These are phyloP conservation scores for Kodamaea fungicola DNA, from an alignment of 1,139 yeast species.

Conservation along the genomic window DNA sequence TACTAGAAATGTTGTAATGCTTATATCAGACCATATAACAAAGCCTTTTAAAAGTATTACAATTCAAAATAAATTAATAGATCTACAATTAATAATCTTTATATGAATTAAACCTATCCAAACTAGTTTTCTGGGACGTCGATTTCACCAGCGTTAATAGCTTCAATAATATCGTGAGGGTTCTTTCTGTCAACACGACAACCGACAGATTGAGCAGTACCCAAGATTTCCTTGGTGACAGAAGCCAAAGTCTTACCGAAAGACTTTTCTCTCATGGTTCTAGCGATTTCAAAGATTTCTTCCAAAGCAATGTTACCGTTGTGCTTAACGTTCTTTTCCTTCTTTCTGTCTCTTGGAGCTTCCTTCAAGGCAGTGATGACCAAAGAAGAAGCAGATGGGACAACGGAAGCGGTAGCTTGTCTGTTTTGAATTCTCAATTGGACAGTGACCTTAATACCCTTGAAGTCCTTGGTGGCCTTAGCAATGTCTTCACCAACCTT, in stretches of 20 bases:
- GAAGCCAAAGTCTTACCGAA: constrained; percentile 97
- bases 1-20: no score
- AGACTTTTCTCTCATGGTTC: constrained; percentile 96
- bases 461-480: constrained; percentile 98
- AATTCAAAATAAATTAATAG: no score
- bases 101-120: constrained; percentile 33
- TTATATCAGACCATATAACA: no score
- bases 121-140: constrained; percentile 88
- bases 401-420: constrained; percentile 99
- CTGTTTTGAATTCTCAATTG: constrained; percentile 99
- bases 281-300: constrained; percentile 95
- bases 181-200: constrained; percentile 99
- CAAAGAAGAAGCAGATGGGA: constrained; percentile 98
- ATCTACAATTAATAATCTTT: constrained; percentile 1
- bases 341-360: constrained; percentile 99
- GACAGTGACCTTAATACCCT: constrained; percentile 99
- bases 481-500: constrained; percentile 99
- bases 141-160: constrained; percentile 96
- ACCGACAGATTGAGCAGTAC: constrained; percentile 99
- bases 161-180: constrained; percentile 98
- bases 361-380: constrained; percentile 99
- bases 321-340: constrained; percentile 99
- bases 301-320: constrained; percentile 97
- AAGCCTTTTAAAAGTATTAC: no score
- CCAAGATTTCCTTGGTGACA: constrained; percentile 97